Evolutionary conservation across 116 monocot species (phyloP).

Genomic region (Papilionanthe hybrid): DNA sequence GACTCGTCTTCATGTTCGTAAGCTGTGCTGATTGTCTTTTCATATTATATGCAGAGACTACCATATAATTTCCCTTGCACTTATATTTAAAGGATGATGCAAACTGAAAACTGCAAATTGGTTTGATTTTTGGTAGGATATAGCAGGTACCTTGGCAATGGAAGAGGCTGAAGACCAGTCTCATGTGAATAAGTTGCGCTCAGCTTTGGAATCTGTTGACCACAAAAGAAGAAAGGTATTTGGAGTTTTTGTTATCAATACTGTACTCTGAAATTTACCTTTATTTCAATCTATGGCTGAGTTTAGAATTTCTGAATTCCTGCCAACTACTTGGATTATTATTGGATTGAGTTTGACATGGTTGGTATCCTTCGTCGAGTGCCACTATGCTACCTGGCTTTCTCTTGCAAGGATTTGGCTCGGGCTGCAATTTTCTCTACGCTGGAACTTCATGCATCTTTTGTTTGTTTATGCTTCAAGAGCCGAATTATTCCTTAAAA

Average conservation of each 20-base stretch:
- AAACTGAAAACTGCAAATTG: background rate
- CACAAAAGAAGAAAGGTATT: slow-evolving; percentile 96
- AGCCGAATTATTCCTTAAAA: background rate
- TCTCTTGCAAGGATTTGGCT: background rate
- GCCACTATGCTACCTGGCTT: background rate
- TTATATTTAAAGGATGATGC: background rate
- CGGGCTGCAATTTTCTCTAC: background rate
- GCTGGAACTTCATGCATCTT: background rate
- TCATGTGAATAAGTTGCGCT: slow-evolving; percentile 85
- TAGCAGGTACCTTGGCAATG: slow-evolving; percentile 97
- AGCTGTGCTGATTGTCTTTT: background rate
- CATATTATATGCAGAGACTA: background rate
- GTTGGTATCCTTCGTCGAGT: background rate
- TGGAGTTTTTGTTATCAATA: background rate
- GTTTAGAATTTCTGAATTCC: background rate
- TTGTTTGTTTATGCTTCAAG: background rate
- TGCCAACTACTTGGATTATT: background rate
- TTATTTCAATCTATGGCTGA: background rate
- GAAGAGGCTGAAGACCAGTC: slow-evolving; percentile 75
- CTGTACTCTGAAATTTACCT: background rate
- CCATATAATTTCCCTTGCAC: background rate
- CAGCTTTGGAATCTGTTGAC: slow-evolving; percentile 97
- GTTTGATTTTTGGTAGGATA: slow-evolving; percentile 57
- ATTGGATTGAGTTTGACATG: background rate
- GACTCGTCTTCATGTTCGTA: background rate